These are phyloP conservation scores for Myxozyma melibiosi DNA, from an alignment of 805 yeast species.

Conservation along the genomic window DNA sequence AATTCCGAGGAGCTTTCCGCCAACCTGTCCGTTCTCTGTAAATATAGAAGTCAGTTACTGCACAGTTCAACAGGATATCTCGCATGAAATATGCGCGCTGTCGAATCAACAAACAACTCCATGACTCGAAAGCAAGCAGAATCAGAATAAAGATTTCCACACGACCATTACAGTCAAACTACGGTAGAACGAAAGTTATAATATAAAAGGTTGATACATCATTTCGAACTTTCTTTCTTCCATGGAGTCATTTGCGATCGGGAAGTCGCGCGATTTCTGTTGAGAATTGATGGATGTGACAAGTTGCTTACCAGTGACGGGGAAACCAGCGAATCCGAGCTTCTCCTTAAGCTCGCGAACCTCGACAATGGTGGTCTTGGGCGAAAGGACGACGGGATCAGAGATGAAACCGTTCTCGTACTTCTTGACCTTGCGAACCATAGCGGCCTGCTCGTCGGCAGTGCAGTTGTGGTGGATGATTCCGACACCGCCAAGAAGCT, in stretches of 20 bases:
- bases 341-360: slow-evolving; percentile 67
- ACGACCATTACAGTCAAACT: slow-evolving; percentile 38
- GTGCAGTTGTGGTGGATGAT: slow-evolving; percentile 97
- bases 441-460: slow-evolving; percentile 95
- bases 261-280: neutral
- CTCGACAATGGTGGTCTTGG: slow-evolving; percentile 75
- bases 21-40: slow-evolving; percentile 78
- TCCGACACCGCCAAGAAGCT: slow-evolving; percentile 95
- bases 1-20: slow-evolving; percentile 91
- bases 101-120: neutral
- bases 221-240: slow-evolving; percentile 4
- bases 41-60: slow-evolving; percentile 34
- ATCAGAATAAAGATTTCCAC: slow-evolving; percentile 31
- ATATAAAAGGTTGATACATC: slow-evolving; percentile 39
- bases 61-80: neutral
- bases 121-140: neutral
- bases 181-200: slow-evolving; percentile 99
- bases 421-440: slow-evolving; percentile 96
- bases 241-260: neutral
- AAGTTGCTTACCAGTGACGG: slow-evolving; percentile 89
- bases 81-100: neutral
- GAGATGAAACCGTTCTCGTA: slow-evolving; percentile 97
- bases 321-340: slow-evolving; percentile 95
- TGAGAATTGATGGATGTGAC: neutral
- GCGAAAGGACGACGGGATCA: slow-evolving; percentile 86